These are phyloP conservation scores for Nemophila menziesii DNA, from an alignment of 257 asterid genomes.

Conservation along the genomic window DNA sequence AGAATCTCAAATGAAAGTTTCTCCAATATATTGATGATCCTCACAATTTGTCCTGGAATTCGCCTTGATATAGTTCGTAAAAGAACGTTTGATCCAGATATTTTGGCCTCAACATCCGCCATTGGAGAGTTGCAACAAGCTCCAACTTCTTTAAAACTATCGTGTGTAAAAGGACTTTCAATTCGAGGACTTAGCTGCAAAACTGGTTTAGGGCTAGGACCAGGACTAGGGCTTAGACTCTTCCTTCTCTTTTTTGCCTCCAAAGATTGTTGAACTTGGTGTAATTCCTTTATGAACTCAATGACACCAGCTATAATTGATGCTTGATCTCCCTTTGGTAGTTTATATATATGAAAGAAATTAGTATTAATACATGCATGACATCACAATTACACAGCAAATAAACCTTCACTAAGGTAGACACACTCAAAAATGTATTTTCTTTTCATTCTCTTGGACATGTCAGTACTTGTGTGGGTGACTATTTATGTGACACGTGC, in stretches of 20 bases:
- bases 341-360: not conserved
- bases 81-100: conserved; percentile 64
- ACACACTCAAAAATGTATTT: too few relatives aligned
- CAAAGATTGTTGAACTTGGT: conserved; percentile 59
- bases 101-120: conserved; percentile 81
- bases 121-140: conserved; percentile 75
- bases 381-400: not conserved
- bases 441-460: too few relatives aligned
- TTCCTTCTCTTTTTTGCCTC: conserved; percentile 68
- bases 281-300: conserved; percentile 92
- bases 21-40: conserved; percentile 60
- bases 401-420: too few relatives aligned
- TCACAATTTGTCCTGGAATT: conserved; percentile 59
- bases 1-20: conserved; percentile 60
- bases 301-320: conserved; percentile 85
- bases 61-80: conserved; percentile 57
- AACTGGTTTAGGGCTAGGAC: conserved; percentile 41
- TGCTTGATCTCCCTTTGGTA: conserved; percentile 83
- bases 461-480: too few relatives aligned
- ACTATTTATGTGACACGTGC: too few relatives aligned
- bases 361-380: not conserved
- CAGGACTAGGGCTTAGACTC: conserved; percentile 54
- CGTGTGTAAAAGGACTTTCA: conserved; percentile 23
- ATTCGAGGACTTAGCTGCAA: conserved; percentile 31
- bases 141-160: conserved; percentile 52